These are phyloP conservation scores for Neonectria punicea DNA, from an alignment of 2,329 filamentous ascomycete species.

Conservation along the genomic window DNA sequence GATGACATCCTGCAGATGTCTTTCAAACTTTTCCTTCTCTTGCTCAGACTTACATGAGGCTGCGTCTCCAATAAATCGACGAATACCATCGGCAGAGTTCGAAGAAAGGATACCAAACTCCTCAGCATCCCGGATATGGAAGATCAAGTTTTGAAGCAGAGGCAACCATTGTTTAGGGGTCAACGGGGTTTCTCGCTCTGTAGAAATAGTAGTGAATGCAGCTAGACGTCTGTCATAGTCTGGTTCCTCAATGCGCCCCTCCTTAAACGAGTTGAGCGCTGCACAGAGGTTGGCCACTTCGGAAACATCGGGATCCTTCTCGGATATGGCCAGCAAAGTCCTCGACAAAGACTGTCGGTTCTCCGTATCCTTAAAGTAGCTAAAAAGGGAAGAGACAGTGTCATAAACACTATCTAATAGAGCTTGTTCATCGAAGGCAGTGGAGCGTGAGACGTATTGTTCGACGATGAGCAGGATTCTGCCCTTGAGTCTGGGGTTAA, in stretches of 20 bases:
- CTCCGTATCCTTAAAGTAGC: slow-evolving; percentile 85
- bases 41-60: slow-evolving; percentile 52
- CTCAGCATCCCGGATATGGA: slow-evolving; percentile 85
- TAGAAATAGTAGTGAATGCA: slow-evolving; percentile 80
- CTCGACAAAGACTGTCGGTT: slow-evolving; percentile 80
- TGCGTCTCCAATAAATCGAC: slow-evolving; percentile 77
- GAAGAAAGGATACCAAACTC: slow-evolving; percentile 84
- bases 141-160: slow-evolving; percentile 88
- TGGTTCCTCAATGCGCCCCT: slow-evolving; percentile 80
- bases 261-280: slow-evolving; percentile 83
- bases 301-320: slow-evolving; percentile 67
- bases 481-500: slow-evolving; percentile 85
- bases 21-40: slow-evolving; percentile 58
- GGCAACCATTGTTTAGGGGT: slow-evolving; percentile 85
- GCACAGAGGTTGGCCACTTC: slow-evolving; percentile 77
- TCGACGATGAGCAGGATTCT: slow-evolving; percentile 83
- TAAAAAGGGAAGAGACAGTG: slow-evolving; percentile 83
- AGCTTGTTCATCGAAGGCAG: slow-evolving; percentile 49
- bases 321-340: slow-evolving; percentile 77
- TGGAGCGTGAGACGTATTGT: slow-evolving; percentile 77
- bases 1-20: slow-evolving; percentile 71
- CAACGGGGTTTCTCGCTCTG: slow-evolving; percentile 67
- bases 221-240: slow-evolving; percentile 85
- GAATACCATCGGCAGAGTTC: slow-evolving; percentile 84
- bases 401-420: slow-evolving; percentile 75